Percentiles rank a stretch among this genome's conserved stretches.
phyloP scores from a whole-genome alignment of 2,329 filamentous ascomycete genomes.

The Xylariaceae sp. region DNA sequence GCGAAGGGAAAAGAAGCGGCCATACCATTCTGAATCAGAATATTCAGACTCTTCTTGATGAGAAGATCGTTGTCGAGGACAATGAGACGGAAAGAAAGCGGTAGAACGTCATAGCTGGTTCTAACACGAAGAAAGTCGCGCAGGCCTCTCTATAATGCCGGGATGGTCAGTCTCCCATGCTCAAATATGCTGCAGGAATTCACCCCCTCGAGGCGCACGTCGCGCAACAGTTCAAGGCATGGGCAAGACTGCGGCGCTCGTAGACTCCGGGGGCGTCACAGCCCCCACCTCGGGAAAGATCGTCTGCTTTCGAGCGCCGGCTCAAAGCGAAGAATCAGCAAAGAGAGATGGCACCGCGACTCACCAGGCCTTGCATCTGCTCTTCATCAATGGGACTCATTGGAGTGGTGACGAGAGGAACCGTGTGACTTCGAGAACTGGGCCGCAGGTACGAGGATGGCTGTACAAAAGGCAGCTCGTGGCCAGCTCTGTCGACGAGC shows the following conservation, averaged over 20 bases:
- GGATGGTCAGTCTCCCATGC: slow-evolving; percentile 16
- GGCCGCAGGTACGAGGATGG: slow-evolving; percentile 54
- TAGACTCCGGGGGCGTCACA: not conserved
- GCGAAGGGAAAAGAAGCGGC: slow-evolving; percentile 16
- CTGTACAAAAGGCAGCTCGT: slow-evolving; percentile 54
- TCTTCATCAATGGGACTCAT: slow-evolving; percentile 65
- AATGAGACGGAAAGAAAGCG: slow-evolving; percentile 91
- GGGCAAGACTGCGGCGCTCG: not conserved
- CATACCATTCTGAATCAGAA: slow-evolving; percentile 88
- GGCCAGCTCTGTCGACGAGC: slow-evolving; percentile 33
- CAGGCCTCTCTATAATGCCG: slow-evolving; percentile 66
- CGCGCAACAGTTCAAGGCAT: not conserved
- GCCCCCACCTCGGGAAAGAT: not conserved
- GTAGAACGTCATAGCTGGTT: slow-evolving; percentile 96
- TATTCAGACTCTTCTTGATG: slow-evolving; percentile 95
- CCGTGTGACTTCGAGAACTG: slow-evolving; percentile 37
- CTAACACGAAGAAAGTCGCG: slow-evolving; percentile 94
- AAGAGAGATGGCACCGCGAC: slow-evolving; percentile 28
- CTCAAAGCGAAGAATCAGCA: not conserved
- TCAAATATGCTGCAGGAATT: not conserved
- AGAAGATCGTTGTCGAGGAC: slow-evolving; percentile 91
- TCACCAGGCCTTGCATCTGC: slow-evolving; percentile 72
- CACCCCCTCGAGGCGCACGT: not conserved
- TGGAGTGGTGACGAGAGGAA: slow-evolving; percentile 40
- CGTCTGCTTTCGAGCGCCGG: not conserved